These are phyloP conservation scores for Crassisporium funariophilum DNA, from an alignment of 768 basidiomycete genomes.

Conservation along the genomic window DNA sequence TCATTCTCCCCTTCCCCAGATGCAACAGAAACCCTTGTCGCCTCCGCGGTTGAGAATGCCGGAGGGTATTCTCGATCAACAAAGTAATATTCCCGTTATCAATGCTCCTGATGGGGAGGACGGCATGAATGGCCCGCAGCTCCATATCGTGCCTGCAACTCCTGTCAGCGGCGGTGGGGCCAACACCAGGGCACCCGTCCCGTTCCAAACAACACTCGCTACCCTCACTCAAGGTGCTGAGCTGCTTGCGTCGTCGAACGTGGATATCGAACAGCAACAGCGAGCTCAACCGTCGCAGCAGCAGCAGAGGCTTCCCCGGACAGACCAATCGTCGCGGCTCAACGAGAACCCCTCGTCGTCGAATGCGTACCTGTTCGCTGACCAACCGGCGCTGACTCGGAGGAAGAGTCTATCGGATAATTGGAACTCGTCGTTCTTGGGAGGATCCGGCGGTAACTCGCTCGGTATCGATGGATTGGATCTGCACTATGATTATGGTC, in stretches of 20 bases:
- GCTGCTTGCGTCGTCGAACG: neutral
- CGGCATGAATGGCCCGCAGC: constrained; percentile 47
- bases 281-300: constrained; percentile 1
- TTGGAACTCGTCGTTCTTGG: constrained; percentile 8
- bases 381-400: constrained; percentile 28
- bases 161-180: constrained; percentile 68
- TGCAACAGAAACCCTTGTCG: constrained; percentile 56
- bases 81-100: constrained; percentile 38
- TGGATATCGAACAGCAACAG: too few relatives aligned
- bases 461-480: neutral
- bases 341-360: neutral
- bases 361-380: constrained; percentile 4
- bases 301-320: constrained; percentile 13
- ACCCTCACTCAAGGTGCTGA: constrained; percentile 51
- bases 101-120: constrained; percentile 46
- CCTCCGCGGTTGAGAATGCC: constrained; percentile 63
- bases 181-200: constrained; percentile 40
- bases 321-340: too few relatives aligned
- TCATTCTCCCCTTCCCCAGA: constrained; percentile 18
- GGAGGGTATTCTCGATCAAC: constrained; percentile 19
- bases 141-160: constrained; percentile 84
- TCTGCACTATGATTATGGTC: constrained; percentile 8
- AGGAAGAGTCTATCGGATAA: constrained; percentile 65
- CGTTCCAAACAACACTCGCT: constrained; percentile 54
- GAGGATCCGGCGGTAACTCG: neutral